Percentiles rank a stretch among this genome's conserved stretches.
phyloP scores from a whole-genome alignment of 179 eudicot genomes.

The Sideroxylon spinosum region DNA sequence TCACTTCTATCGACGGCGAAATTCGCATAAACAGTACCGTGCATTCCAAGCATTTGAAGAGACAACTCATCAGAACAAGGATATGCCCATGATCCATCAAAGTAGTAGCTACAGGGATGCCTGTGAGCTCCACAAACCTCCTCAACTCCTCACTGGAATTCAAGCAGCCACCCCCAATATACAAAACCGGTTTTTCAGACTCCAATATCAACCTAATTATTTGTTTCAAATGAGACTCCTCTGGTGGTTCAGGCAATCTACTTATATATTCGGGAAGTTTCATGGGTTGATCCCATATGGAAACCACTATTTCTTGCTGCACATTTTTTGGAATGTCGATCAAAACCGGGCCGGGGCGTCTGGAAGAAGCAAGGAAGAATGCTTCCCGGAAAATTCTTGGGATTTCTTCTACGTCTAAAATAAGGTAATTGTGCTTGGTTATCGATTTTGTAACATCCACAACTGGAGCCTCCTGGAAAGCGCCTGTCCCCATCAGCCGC shows the following conservation, averaged over 20 bases:
- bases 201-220: constrained; percentile 62
- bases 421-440: constrained; percentile 84
- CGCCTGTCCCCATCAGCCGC: constrained; percentile 86
- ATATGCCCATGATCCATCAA: constrained; percentile 73
- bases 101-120: constrained; percentile 91
- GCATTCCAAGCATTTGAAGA: constrained; percentile 89
- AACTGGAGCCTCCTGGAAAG: constrained; percentile 86
- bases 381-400: constrained; percentile 81
- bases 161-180: constrained; percentile 91
- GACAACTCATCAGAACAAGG: constrained; percentile 62
- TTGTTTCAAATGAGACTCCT: constrained; percentile 46
- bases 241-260: constrained; percentile 54
- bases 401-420: constrained; percentile 75
- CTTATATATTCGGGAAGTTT: constrained; percentile 54
- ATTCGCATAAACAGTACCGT: constrained; percentile 90
- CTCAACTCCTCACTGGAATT: constrained; percentile 73
- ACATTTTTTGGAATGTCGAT: constrained; percentile 90
- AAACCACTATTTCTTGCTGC: constrained; percentile 70
- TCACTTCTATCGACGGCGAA: constrained; percentile 85
- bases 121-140: constrained; percentile 66
- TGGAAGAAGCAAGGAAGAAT: constrained; percentile 58
- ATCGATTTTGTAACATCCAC: constrained; percentile 87
- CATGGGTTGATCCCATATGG: constrained; percentile 66
- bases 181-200: constrained; percentile 70
- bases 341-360: constrained; percentile 84